These are phyloP conservation scores for Earliella scabrosa DNA, from an alignment of 1,284 basidiomycete species.

Conservation along the genomic window DNA sequence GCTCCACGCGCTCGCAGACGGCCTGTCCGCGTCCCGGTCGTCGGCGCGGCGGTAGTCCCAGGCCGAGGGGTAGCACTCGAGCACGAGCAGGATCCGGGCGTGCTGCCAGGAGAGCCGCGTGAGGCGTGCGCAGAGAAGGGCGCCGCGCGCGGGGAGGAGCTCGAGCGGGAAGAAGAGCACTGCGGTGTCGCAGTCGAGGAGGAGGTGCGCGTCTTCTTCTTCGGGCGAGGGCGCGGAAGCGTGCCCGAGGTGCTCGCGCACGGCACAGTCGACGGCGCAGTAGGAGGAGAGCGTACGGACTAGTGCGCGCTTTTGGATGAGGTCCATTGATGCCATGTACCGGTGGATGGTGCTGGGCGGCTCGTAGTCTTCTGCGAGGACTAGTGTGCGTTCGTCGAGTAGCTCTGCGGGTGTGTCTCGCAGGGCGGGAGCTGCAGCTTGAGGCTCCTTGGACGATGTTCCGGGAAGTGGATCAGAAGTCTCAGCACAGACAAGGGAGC, in stretches of 20 bases:
- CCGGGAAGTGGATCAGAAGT: not conserved
- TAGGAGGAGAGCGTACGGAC: constrained; percentile 51
- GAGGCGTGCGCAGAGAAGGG: constrained; percentile 44
- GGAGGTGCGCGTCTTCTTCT: constrained; percentile 44
- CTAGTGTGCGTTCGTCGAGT: constrained; percentile 52
- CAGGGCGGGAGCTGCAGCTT: not conserved
- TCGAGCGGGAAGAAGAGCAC: constrained; percentile 60
- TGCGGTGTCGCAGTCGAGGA: constrained; percentile 60
- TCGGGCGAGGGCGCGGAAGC: not conserved
- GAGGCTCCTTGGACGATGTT: too few species aligned
- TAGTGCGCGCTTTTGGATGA: constrained; percentile 69
- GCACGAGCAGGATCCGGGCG: constrained; percentile 55
- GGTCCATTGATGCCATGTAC: constrained; percentile 67
- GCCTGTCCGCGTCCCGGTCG: constrained; percentile 36
- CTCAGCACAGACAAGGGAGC: too few species aligned
- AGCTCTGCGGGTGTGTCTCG: constrained; percentile 44
- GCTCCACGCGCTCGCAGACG: constrained; percentile 46
- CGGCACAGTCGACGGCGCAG: constrained; percentile 59
- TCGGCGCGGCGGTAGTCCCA: constrained; percentile 32
- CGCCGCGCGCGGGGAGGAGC: constrained; percentile 55
- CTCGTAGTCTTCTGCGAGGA: constrained; percentile 41
- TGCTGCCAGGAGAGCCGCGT: constrained; percentile 63
- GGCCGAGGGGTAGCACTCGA: constrained; percentile 65
- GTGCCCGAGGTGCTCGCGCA: constrained; percentile 54
- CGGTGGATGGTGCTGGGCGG: constrained; percentile 49